Base-by-base conservation (phyloP, 352 stramenopile species). In the Pythium monospermum region DNA sequence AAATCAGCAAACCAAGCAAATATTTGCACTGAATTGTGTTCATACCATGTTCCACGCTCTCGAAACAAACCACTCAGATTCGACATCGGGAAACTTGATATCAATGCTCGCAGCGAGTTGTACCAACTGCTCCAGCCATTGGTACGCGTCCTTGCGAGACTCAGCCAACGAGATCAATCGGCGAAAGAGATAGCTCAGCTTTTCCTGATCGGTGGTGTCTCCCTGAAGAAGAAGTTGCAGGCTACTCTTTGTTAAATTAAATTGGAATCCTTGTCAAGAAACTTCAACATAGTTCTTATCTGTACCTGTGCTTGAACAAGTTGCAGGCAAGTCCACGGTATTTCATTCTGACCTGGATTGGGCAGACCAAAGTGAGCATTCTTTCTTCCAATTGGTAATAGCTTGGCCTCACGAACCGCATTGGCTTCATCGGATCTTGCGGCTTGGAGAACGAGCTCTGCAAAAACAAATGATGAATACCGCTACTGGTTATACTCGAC, bases 31-130 rank as follows among this genome's bases (percentile, higher is more conserved):
- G 7, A 2, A 27, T 19, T n/a, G 22, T 21, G 23, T 33, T 22
- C 21, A 38, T 71, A 91, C 81, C 33, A 82, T 72, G 27, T 91
- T 91, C 81, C 81, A 91, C 3, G 73, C 64, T 49, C 85, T 88
- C n/a, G 54, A 63, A 22, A 86, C 60, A 30, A 91, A 77, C 78
- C 81, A 91, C 51, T 91, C 81, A 23, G 73, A 37, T 28, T 89
- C 78, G 25, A 69, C 25, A 10, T 76, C 72, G 36, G 66, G 48
- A 18, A 87, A 51, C 10, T 45, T 43, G 16, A 85, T 43, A 18
- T 76, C 54, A n/a, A 87, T 53, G 23, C 64, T 87, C 10, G 63
- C 47, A 22, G 67, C 41, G 7, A 88, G 58, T 42, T 88, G 73
- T 39, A 85, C 30, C 12, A 91, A 53, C 51, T 91, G 80, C 37